A percentile compares a stretch with the other conserved stretches of the same genome.
These are phyloP conservation scores for Hyphopichia homilentoma DNA, from an alignment of 805 yeast species.

Conservation along the genomic window DNA sequence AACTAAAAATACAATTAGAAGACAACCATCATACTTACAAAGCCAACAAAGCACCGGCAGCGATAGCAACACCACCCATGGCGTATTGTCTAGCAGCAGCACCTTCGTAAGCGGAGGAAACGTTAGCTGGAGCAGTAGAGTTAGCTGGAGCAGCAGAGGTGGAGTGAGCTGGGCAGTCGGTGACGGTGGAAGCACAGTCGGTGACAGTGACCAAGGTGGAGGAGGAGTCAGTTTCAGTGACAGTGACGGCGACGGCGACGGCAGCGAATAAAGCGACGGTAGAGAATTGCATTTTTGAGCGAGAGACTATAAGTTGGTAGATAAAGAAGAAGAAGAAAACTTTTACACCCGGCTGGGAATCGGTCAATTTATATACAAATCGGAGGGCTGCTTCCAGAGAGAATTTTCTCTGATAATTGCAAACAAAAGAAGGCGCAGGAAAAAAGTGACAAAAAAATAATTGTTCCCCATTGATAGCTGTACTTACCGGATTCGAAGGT, in stretches of 20 bases:
- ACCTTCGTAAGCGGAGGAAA: conserved; percentile 33
- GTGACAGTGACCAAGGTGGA: conserved; percentile 46
- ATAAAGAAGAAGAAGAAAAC: conserved; percentile 15
- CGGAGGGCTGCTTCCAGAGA: no score
- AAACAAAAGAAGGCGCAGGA: no score
- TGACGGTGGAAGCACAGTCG: conserved; percentile 42
- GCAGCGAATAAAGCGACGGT: conserved; percentile 32
- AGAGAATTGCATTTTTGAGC: conserved; percentile 42
- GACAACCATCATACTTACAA: conserved; percentile 46
- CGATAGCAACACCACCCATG: conserved; percentile 46
- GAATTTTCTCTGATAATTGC: no score
- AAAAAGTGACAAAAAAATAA: no score
- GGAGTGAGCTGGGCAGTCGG: conserved; percentile 43
- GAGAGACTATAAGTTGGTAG: conserved; percentile 33
- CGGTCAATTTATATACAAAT: neutral
- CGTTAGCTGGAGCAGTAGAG: conserved; percentile 25
- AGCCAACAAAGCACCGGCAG: conserved; percentile 55
- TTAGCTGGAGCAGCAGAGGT: conserved; percentile 9
- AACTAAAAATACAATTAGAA: neutral
- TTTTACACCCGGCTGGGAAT: neutral
- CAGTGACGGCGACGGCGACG: conserved; percentile 24
- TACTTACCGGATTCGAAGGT: no score
- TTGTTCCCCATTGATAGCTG: no score
- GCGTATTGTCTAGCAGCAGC: conserved; percentile 33
- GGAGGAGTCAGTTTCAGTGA: conserved; percentile 30